Percentiles rank a stretch among this genome's conserved stretches.
Conservation (phyloP, 257 asterid species). For the Scutellaria galericulata region DNA sequence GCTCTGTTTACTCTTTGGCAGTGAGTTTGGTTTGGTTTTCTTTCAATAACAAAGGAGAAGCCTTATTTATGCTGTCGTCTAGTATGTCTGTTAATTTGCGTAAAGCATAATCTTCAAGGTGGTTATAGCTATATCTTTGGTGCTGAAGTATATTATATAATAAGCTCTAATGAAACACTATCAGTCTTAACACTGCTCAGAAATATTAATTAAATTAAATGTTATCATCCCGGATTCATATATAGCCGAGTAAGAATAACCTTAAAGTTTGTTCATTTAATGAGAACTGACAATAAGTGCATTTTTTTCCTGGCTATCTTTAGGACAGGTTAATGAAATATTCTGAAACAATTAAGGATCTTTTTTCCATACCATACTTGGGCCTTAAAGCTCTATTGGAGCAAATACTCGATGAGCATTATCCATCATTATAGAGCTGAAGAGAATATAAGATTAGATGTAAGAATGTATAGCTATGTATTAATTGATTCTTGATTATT, state of each 20-base stretch:
- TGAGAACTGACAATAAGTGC: background rate
- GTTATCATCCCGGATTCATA: background rate
- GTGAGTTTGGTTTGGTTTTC: background rate
- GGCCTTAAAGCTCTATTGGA: background rate
- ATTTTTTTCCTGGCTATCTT: background rate
- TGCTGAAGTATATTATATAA: background rate
- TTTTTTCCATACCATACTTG: background rate
- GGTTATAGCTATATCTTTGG: too few species aligned
- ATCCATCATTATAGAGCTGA: background rate
- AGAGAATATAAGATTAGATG: background rate
- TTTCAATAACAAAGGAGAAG: background rate
- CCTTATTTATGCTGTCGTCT: conserved; percentile 2
- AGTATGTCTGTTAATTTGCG: conserved; percentile 21
- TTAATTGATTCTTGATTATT: background rate
- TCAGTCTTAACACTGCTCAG: background rate
- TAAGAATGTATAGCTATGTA: background rate
- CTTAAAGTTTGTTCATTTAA: background rate
- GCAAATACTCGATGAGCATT: background rate
- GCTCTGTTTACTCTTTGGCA: conserved; percentile 11
- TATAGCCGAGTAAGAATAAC: background rate
- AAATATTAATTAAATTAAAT: conserved; percentile 4
- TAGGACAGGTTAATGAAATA: background rate
- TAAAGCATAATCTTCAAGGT: background rate
- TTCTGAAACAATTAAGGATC: background rate
- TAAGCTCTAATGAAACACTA: conserved; percentile 1